Percentiles rank a stretch among this genome's conserved stretches.
phyloP scores from a whole-genome alignment of 1,139 yeast genomes.

The Sugiyamaella neomexicana region DNA sequence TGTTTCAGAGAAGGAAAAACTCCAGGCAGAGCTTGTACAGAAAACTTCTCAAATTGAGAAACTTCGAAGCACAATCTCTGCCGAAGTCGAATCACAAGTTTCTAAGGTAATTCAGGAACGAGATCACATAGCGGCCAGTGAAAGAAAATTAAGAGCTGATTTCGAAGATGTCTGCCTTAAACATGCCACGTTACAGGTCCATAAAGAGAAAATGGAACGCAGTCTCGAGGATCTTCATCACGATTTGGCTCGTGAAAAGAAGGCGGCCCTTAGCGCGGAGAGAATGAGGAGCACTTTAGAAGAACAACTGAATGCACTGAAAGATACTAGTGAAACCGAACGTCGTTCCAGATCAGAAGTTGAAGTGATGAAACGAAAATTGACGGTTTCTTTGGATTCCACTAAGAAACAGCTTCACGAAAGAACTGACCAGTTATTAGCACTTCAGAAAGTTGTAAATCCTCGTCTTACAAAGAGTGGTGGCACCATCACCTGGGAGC shows the following conservation, averaged over 20 bases:
- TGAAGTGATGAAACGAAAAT: conserved; percentile 35
- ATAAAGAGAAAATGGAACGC: conserved; percentile 67
- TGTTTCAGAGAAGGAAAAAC: conserved; percentile 34
- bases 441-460: conserved; percentile 33
- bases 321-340: conserved; percentile 31
- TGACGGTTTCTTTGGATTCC: conserved; percentile 31
- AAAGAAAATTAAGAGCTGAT: conserved; percentile 39
- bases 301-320: conserved; percentile 30
- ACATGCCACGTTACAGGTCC: conserved; percentile 31
- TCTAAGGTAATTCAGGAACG: conserved; percentile 38
- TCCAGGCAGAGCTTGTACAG: conserved; percentile 30
- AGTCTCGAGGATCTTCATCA: conserved; percentile 67
- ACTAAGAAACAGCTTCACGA: conserved; percentile 33
- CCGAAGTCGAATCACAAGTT: conserved; percentile 48
- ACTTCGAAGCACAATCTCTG: conserved; percentile 39
- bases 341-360: conserved; percentile 35
- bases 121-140: conserved; percentile 45
- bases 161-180: conserved; percentile 31
- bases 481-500: conserved; percentile 27
- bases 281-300: conserved; percentile 29
- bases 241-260: conserved; percentile 36
- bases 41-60: conserved; percentile 41
- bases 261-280: conserved; percentile 32
- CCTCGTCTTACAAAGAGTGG: conserved; percentile 23
- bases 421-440: conserved; percentile 32